A percentile compares a stretch with the other conserved stretches of the same genome.
Conservation (phyloP, 2,329 filamentous ascomycete genomes). For the Claviceps arundinis region DNA sequence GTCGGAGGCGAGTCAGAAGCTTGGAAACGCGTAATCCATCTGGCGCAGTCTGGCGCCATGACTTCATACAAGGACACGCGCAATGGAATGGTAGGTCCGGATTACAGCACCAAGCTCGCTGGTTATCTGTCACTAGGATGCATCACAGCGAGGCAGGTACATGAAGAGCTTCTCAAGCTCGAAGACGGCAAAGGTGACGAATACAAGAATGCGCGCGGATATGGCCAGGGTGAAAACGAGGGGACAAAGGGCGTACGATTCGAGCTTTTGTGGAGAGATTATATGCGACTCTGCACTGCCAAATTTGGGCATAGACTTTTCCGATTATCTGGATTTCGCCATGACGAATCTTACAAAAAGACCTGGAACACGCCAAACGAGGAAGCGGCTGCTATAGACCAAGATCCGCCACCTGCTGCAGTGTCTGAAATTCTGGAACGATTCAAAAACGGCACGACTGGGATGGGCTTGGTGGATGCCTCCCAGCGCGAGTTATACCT, state of each 20-base stretch:
- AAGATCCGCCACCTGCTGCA: slow-evolving; percentile 28
- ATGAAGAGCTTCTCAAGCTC: slow-evolving; percentile 51
- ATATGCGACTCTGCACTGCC: slow-evolving; percentile 61
- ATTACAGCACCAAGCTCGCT: slow-evolving; percentile 66
- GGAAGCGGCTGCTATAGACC: slow-evolving; percentile 17
- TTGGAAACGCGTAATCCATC: slow-evolving; percentile 42
- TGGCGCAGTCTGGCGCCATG: slow-evolving; percentile 48
- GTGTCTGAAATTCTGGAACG: slow-evolving; percentile 38
- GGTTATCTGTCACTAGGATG: slow-evolving; percentile 60
- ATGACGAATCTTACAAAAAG: slow-evolving; percentile 25
- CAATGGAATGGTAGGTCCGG: slow-evolving; percentile 55
- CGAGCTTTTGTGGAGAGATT: slow-evolving; percentile 68
- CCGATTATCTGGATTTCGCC: slow-evolving; percentile 47
- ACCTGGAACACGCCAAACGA: slow-evolving; percentile 35
- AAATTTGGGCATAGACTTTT: slow-evolving; percentile 59
- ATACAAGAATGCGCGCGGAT: slow-evolving; percentile 36
- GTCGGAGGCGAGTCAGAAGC: slow-evolving; percentile 52
- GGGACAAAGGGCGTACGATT: slow-evolving; percentile 58
- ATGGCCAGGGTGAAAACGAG: slow-evolving; percentile 56
- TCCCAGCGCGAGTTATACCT: slow-evolving; percentile 60
- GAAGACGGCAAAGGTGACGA: slow-evolving; percentile 45
- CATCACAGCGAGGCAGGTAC: slow-evolving; percentile 59
- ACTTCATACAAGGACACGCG: slow-evolving; percentile 55
- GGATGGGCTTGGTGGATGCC: slow-evolving; percentile 66
- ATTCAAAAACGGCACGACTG: slow-evolving; percentile 55